Evolutionary conservation across 2,329 filamentous ascomycete genomes (phyloP).

Genomic region (Ophiostoma sp.): DNA sequence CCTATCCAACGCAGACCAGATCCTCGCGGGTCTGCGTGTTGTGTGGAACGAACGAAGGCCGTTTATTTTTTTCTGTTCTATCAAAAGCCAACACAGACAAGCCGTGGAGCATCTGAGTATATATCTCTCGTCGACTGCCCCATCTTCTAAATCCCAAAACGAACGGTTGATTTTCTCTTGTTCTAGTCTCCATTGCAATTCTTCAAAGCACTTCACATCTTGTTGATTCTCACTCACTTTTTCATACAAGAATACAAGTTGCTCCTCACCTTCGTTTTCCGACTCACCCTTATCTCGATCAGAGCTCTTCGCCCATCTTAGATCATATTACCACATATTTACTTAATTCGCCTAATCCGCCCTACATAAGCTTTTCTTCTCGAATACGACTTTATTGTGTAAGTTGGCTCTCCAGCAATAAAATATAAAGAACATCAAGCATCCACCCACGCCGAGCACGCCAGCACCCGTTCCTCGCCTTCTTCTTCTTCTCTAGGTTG

Average conservation of each 20-base stretch:
- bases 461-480: not conserved
- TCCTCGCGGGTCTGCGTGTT: constrained; percentile 17
- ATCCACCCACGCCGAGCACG: not conserved
- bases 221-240: constrained; percentile 15
- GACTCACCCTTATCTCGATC: not conserved
- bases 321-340: not conserved
- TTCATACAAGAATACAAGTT: constrained; percentile 15
- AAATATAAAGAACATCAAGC: not conserved
- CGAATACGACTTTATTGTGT: not conserved
- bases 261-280: constrained; percentile 17
- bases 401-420: not conserved
- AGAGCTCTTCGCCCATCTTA: not conserved
- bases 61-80: constrained; percentile 12
- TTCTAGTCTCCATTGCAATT: constrained; percentile 16
- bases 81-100: constrained; percentile 4
- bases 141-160: constrained; percentile 14
- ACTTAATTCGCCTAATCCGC: not conserved
- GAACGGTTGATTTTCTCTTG: not conserved
- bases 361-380: not conserved
- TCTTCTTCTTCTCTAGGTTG: not conserved
- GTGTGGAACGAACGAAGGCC: constrained; percentile 14
- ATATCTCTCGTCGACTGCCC: constrained; percentile 29
- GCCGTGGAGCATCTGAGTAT: constrained; percentile 24
- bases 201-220: not conserved
- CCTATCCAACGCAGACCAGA: constrained; percentile 26